Evolutionary conservation across 306 rosid genomes (phyloP).

Genomic region (Pachyrhizus erosus): DNA sequence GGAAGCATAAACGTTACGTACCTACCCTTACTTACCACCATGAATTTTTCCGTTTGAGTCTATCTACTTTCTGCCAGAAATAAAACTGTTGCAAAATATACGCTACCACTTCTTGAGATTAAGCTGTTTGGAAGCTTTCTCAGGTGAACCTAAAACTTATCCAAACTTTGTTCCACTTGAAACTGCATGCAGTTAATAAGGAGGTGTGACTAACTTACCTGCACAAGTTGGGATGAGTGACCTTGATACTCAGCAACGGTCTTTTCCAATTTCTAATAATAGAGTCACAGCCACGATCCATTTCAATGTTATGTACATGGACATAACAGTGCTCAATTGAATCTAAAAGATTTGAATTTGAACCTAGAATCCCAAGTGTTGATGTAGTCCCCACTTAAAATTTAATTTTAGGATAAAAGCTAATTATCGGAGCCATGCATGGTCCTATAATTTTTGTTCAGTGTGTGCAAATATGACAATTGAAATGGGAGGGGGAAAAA

Average conservation of each 20-base stretch:
- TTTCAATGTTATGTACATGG: not conserved
- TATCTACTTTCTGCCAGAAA: constrained; percentile 34
- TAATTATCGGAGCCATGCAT: constrained; percentile 8
- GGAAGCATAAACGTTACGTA: constrained; percentile 2
- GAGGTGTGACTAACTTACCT: not conserved
- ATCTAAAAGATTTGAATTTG: constrained; percentile 25
- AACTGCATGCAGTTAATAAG: not conserved
- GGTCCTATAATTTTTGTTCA: not conserved
- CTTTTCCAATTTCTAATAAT: constrained; percentile 9
- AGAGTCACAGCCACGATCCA: constrained; percentile 31
- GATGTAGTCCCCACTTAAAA: not conserved
- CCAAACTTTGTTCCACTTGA: not conserved
- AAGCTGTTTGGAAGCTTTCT: not conserved
- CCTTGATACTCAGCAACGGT: not conserved
- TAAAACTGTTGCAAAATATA: constrained; percentile 3
- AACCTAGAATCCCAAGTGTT: not conserved
- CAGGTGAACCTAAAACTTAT: not conserved
- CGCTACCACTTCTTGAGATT: not conserved
- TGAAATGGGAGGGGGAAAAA: not conserved
- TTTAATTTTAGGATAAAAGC: constrained; percentile 18
- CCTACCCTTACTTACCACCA: constrained; percentile 28
- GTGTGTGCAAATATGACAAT: not conserved
- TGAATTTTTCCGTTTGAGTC: not conserved
- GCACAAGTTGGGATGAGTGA: constrained; percentile 17
- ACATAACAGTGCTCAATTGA: not conserved